Conservation (phyloP, 2,329 filamentous ascomycete species). For the Diplodia corticola region DNA sequence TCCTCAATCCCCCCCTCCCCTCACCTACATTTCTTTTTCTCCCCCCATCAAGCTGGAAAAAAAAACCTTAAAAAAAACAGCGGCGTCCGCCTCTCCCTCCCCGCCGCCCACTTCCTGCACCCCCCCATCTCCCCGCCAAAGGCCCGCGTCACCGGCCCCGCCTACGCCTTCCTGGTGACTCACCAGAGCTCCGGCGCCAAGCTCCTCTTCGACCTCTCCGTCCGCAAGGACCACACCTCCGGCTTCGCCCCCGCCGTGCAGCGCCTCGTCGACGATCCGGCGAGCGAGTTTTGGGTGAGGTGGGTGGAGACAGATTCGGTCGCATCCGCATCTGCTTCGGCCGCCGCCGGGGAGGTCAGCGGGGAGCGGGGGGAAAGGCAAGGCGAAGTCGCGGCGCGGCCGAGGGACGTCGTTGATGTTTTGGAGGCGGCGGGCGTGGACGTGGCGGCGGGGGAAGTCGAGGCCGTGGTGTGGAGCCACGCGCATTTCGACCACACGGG, state of each 20-base stretch:
- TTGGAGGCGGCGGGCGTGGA: conserved; percentile 28
- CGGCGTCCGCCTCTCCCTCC: neutral
- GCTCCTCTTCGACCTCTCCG: neutral
- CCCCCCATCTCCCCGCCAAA: neutral
- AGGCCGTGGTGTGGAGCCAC: conserved; percentile 46
- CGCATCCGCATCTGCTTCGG: neutral
- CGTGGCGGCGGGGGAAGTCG: conserved; percentile 35
- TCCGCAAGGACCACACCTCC: neutral
- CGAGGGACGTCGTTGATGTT: neutral
- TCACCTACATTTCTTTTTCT: neutral
- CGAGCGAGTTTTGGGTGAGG: neutral
- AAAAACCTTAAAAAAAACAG: neutral
- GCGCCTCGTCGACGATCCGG: neutral
- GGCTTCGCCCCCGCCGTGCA: neutral
- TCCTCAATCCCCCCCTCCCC: neutral
- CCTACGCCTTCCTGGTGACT: neutral
- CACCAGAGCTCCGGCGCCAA: neutral
- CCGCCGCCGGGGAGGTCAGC: too few relatives aligned
- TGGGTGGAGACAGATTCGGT: neutral
- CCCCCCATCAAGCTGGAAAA: neutral
- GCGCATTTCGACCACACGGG: conserved; percentile 57
- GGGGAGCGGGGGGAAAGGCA: neutral
- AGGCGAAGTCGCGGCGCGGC: neutral
- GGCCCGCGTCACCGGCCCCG: neutral
- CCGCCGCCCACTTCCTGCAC: neutral